Conservation (phyloP, 148 eudicot genomes). For the Tetragonia tetragonoides region DNA sequence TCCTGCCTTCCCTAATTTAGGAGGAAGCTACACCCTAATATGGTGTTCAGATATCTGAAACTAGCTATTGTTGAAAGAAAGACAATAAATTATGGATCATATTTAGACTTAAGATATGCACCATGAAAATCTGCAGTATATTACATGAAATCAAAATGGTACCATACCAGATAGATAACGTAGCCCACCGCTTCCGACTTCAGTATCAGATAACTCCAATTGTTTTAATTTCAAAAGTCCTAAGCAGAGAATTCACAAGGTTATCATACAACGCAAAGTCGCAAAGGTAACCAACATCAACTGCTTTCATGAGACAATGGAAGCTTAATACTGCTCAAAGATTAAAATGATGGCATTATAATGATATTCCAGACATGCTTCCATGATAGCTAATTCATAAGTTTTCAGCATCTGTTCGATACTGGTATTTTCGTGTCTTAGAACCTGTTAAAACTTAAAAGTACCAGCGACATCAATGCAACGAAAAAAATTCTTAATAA, state of each 20-base stretch:
- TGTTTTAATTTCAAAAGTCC: slow-evolving; percentile 67
- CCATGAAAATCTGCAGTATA: neutral
- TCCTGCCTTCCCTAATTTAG: neutral
- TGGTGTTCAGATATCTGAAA: no score
- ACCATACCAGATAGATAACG: slow-evolving; percentile 71
- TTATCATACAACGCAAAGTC: neutral
- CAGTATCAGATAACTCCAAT: slow-evolving; percentile 95
- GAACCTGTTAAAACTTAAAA: neutral
- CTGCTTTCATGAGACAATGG: neutral
- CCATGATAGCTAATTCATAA: no score
- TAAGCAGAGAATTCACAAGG: slow-evolving; percentile 21
- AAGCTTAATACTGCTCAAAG: neutral
- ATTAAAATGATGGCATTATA: neutral
- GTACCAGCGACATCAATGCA: neutral
- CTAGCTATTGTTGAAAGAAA: no score
- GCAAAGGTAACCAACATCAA: neutral
- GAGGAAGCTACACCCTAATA: neutral
- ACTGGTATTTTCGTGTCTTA: neutral
- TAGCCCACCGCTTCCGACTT: slow-evolving; percentile 81
- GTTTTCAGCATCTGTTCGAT: no score
- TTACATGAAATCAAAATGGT: neutral
- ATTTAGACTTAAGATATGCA: neutral
- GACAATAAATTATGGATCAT: no score
- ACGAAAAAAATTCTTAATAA: no score
- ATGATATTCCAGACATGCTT: neutral